A percentile compares a stretch with the other conserved stretches of the same genome.
phyloP scores from a whole-genome alignment of 2,329 filamentous ascomycete genomes.

The Exophiala sideris region DNA sequence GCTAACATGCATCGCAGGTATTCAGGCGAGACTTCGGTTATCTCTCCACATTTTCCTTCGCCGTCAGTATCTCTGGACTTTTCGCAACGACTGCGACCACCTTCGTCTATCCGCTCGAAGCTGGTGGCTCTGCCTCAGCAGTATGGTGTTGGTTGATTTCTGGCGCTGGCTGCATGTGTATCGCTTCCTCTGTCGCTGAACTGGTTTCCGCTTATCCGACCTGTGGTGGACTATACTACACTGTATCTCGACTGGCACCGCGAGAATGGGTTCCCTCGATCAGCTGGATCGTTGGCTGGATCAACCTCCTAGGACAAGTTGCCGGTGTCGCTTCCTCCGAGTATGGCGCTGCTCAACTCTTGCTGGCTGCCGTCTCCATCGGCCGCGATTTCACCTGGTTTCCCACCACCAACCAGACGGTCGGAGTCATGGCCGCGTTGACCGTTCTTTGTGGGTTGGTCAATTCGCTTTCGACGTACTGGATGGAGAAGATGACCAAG shows the following conservation, averaged over 20 bases:
- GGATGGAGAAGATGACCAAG: constrained; percentile 59
- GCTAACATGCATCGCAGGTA: constrained; percentile 9
- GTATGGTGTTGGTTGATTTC: constrained; percentile 60
- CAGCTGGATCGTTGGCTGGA: constrained; percentile 49
- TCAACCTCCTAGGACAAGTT: constrained; percentile 49
- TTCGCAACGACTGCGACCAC: constrained; percentile 57
- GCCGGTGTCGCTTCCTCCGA: constrained; percentile 55
- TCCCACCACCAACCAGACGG: constrained; percentile 46
- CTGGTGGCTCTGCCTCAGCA: constrained; percentile 52
- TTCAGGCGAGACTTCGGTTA: constrained; percentile 58
- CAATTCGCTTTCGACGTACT: constrained; percentile 54
- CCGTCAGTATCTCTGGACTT: constrained; percentile 55
- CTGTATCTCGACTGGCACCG: constrained; percentile 55
- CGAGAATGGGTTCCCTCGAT: constrained; percentile 44
- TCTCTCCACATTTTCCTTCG: constrained; percentile 59
- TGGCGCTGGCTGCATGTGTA: constrained; percentile 56
- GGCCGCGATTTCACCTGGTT: constrained; percentile 46
- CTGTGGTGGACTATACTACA: constrained; percentile 55
- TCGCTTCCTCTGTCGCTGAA: constrained; percentile 54
- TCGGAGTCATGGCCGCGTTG: constrained; percentile 56
- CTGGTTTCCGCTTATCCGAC: constrained; percentile 59
- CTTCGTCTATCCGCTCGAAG: constrained; percentile 52
- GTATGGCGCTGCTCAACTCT: constrained; percentile 56
- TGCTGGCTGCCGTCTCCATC: constrained; percentile 56
- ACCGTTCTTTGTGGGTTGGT: constrained; percentile 52